These are phyloP conservation scores for Geotrichum fermentans DNA, from an alignment of 1,139 yeast genomes.

Conservation along the genomic window DNA sequence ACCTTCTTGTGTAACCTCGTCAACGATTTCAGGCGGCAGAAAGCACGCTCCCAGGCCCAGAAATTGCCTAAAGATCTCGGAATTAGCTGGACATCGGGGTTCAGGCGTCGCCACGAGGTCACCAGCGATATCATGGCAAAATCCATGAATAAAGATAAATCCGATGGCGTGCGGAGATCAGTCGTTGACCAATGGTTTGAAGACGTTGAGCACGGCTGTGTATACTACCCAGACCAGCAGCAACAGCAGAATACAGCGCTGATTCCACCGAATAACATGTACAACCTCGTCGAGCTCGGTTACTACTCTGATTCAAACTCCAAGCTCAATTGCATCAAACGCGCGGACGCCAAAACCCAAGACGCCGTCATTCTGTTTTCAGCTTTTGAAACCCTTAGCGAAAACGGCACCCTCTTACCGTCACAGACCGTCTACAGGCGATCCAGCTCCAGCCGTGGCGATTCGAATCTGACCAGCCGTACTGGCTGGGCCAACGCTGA, in stretches of 20 bases:
- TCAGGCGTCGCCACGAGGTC: constrained; percentile 10
- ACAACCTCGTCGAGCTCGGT: constrained; percentile 13
- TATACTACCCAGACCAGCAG: background rate
- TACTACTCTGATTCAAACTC: background rate
- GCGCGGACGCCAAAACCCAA: constrained; percentile 1
- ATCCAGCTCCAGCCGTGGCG: background rate
- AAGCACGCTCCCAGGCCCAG: background rate
- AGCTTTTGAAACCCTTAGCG: constrained; percentile 5
- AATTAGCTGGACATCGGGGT: constrained; percentile 17
- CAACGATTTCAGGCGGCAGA: constrained; percentile 10
- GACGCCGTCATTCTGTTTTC: background rate
- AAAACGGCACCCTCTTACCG: background rate
- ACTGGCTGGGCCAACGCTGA: constrained; percentile 1
- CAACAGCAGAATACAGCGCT: background rate
- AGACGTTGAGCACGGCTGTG: background rate
- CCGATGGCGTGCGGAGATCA: background rate
- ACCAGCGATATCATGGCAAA: constrained; percentile 10
- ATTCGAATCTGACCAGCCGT: background rate
- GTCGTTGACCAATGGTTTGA: constrained; percentile 7
- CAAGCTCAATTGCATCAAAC: constrained; percentile 1
- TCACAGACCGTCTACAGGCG: background rate
- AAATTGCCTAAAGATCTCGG: constrained; percentile 12
- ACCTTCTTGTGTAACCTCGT: constrained; percentile 17
- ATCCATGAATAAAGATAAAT: constrained; percentile 12
- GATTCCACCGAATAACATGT: background rate